Percentiles rank a stretch among this genome's conserved stretches.
Conservation (phyloP, 768 basidiomycete genomes). For the Hemileccinum impolitum region DNA sequence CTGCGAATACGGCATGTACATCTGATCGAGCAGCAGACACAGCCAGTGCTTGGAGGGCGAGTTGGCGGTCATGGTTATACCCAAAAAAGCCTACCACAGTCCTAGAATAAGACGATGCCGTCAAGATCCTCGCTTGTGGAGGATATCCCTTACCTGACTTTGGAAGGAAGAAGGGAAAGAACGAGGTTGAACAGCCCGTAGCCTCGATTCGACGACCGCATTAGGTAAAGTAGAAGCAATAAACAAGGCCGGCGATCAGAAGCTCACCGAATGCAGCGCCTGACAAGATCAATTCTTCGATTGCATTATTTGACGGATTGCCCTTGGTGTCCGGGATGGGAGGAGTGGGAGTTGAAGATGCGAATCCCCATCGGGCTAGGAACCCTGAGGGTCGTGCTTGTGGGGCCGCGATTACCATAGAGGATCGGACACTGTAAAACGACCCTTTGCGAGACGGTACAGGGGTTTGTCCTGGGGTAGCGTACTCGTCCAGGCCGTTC, state of each 20-base stretch:
- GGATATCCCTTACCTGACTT: constrained; percentile 49
- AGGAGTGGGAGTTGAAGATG: constrained; percentile 11
- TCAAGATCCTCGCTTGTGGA: neutral
- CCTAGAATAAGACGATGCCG: constrained; percentile 34
- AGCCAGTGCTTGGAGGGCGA: constrained; percentile 66
- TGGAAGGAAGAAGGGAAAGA: constrained; percentile 71
- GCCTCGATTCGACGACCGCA: constrained; percentile 21
- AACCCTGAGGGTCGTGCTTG: constrained; percentile 28
- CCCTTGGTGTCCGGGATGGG: constrained; percentile 16
- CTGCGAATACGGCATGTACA: constrained; percentile 73
- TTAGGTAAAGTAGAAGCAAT: neutral
- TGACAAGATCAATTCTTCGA: constrained; percentile 71
- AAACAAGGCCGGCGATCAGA: neutral
- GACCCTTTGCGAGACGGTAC: constrained; percentile 37
- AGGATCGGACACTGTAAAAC: constrained; percentile 7
- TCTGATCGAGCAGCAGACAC: constrained; percentile 66
- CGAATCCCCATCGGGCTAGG: constrained; percentile 36
- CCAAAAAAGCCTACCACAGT: constrained; percentile 73
- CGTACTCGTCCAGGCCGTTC: constrained; percentile 46
- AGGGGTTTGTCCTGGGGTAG: constrained; percentile 37
- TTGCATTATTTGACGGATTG: constrained; percentile 45
- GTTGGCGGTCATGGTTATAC: constrained; percentile 65
- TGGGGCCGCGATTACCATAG: constrained; percentile 17
- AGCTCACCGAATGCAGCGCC: constrained; percentile 72
- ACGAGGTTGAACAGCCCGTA: constrained; percentile 78